Percentiles rank a stretch among this genome's conserved stretches.
Conservation (phyloP, 2,329 filamentous ascomycete genomes). For the Colletotrichum sansevieriae region DNA sequence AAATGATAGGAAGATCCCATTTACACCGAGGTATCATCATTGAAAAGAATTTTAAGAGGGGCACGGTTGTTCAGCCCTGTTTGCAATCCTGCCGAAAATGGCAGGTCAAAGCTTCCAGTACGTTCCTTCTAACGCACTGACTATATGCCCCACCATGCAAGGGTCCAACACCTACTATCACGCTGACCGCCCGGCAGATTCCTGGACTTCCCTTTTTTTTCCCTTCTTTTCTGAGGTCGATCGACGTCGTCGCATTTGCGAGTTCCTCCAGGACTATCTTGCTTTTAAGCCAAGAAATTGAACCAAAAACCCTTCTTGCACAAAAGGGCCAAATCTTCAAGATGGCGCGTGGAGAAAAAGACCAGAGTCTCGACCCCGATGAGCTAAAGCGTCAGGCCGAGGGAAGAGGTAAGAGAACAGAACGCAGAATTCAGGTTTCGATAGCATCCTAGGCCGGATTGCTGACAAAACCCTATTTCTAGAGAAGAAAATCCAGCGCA, state of each 20-base stretch:
- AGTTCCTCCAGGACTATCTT: not conserved
- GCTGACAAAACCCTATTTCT: not conserved
- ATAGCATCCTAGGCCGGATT: not conserved
- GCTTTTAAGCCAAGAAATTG: not conserved
- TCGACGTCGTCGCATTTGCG: not conserved
- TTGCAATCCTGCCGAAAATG: conserved; percentile 20
- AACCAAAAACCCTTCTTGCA: not conserved
- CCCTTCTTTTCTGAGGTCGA: conserved; percentile 26
- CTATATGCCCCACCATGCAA: not conserved
- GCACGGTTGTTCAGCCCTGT: conserved; percentile 21
- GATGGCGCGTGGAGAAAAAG: conserved; percentile 15
- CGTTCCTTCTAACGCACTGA: not conserved
- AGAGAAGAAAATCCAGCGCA: conserved; percentile 48
- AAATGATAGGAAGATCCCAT: not conserved
- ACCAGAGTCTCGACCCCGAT: conserved; percentile 33
- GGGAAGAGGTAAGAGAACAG: conserved; percentile 25
- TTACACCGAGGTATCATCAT: not conserved
- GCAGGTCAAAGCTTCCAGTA: conserved; percentile 30
- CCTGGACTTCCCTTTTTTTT: conserved; percentile 34
- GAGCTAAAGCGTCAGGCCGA: conserved; percentile 35
- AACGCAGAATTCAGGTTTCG: not conserved
- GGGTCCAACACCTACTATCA: not conserved
- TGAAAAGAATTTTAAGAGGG: conserved; percentile 18
- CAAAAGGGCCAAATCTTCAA: not conserved
- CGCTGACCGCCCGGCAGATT: conserved; percentile 50